Conservation (phyloP, 2,329 filamentous ascomycete species). For the Pseudocercospora cruenta region DNA sequence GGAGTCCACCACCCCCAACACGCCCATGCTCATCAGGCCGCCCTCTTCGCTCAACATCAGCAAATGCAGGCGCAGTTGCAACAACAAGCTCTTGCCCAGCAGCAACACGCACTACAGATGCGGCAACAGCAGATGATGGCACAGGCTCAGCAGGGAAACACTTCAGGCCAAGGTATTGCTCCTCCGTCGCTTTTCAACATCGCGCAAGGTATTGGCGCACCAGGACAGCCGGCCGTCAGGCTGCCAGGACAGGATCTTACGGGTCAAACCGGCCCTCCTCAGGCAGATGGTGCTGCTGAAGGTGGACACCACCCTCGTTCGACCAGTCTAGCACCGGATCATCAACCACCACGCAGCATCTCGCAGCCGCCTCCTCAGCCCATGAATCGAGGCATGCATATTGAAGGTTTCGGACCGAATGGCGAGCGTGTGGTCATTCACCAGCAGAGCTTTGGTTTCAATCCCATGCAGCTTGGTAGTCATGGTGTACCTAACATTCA, state of each 20-base stretch:
- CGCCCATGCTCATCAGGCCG: slow-evolving; percentile 10
- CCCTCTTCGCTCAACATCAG: slow-evolving; percentile 14
- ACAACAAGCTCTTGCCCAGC: background rate
- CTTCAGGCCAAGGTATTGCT: background rate
- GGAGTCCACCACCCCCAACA: slow-evolving; percentile 6
- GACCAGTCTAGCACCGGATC: background rate
- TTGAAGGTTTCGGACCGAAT: slow-evolving; percentile 35
- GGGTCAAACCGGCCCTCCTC: background rate
- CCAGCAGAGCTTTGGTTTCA: slow-evolving; percentile 27
- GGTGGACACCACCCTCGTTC: background rate
- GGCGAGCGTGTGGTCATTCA: slow-evolving; percentile 38
- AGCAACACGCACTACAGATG: background rate
- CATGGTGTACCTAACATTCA: slow-evolving; percentile 5
- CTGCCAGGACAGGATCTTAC: background rate
- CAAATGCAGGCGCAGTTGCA: slow-evolving; percentile 21
- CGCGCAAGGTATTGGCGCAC: background rate
- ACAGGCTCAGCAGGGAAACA: background rate
- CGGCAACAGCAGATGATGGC: background rate
- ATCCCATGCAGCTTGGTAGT: slow-evolving; percentile 12
- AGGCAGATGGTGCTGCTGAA: slow-evolving; percentile 9
- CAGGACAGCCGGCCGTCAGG: background rate
- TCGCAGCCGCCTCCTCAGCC: slow-evolving; percentile 23
- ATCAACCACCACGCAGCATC: slow-evolving; percentile 13
- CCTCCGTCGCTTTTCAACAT: background rate
- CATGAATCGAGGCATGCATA: slow-evolving; percentile 33